Conservation (phyloP, 2,329 filamentous ascomycete species). For the Aspergillus awamori region DNA sequence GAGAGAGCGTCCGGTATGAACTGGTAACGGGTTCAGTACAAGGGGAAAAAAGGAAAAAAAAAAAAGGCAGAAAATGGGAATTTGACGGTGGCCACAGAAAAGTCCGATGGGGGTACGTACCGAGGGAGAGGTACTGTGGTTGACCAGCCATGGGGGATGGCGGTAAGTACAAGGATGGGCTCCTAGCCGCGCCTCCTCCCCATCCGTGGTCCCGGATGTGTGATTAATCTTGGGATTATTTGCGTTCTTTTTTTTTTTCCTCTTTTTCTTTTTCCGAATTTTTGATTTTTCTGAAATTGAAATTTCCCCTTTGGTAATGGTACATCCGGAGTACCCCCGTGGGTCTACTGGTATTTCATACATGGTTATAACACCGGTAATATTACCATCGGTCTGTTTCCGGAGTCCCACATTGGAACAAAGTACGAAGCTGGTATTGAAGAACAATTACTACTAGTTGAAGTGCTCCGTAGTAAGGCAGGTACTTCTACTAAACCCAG, state of each 20-base stretch:
- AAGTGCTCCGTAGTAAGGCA: not conserved
- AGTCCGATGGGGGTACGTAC: constrained; percentile 23
- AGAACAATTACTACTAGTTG: not conserved
- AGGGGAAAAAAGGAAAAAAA: constrained; percentile 25
- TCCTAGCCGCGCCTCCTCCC: constrained; percentile 23
- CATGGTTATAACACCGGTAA: constrained; percentile 27
- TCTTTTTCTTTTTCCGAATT: constrained; percentile 14
- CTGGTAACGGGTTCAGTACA: constrained; percentile 25
- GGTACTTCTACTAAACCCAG: constrained; percentile 3
- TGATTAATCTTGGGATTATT: constrained; percentile 13
- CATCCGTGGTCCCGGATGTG: constrained; percentile 15
- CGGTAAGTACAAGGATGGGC: constrained; percentile 27
- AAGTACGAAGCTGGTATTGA: constrained; percentile 25
- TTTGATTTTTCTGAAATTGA: constrained; percentile 9
- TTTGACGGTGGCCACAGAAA: constrained; percentile 27
- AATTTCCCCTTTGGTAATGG: constrained; percentile 17
- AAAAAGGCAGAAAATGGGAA: constrained; percentile 20
- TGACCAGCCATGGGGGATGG: constrained; percentile 22
- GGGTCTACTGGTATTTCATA: constrained; percentile 26
- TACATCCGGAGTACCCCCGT: constrained; percentile 33
- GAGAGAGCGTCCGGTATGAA: constrained; percentile 16
- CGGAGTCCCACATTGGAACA: constrained; percentile 27
- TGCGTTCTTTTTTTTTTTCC: constrained; percentile 12
- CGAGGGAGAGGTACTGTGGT: constrained; percentile 29
- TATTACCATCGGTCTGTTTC: constrained; percentile 34